Percentiles rank a stretch among this genome's conserved stretches.
These are phyloP conservation scores for Thalassiosira mediterranea DNA, from an alignment of 352 stramenopile genomes.

Conservation along the genomic window DNA sequence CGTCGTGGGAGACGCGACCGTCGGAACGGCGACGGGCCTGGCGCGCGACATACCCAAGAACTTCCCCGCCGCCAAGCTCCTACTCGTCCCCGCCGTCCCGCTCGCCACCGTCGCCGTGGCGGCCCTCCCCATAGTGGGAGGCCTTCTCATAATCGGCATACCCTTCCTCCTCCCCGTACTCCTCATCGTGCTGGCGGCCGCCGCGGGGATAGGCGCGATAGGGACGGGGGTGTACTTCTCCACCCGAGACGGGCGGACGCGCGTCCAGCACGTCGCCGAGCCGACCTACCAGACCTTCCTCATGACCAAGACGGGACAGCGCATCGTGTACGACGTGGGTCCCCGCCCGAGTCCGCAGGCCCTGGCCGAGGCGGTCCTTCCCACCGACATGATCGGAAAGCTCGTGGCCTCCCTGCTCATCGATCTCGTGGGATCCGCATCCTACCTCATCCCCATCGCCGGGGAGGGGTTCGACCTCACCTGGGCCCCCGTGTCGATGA, in stretches of 20 bases:
- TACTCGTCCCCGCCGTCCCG: conserved; percentile 66
- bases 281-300: conserved; percentile 63
- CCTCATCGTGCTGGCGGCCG: conserved; percentile 34
- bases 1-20: conserved; percentile 39
- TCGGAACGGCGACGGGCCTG: conserved; percentile 10
- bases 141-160: conserved; percentile 59
- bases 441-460: conserved; percentile 87
- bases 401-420: conserved; percentile 83
- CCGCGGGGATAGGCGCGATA: conserved; percentile 10
- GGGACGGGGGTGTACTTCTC: conserved; percentile 52
- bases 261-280: conserved; percentile 41
- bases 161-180: conserved; percentile 74
- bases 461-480: conserved; percentile 90
- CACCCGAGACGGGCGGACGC: conserved; percentile 50
- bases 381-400: conserved; percentile 64
- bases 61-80: conserved; percentile 48
- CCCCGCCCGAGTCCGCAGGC: conserved; percentile 67
- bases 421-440: conserved; percentile 89
- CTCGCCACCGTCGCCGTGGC: conserved; percentile 54
- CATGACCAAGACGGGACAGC: conserved; percentile 64
- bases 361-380: conserved; percentile 61
- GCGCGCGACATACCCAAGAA: conserved; percentile 31
- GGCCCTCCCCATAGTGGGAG: conserved; percentile 52
- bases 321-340: conserved; percentile 78
- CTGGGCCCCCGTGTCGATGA: conserved; percentile 90